Evolutionary conservation across 345 rosid genomes (phyloP).

Genomic region (Excoecaria cochinchinensis): DNA sequence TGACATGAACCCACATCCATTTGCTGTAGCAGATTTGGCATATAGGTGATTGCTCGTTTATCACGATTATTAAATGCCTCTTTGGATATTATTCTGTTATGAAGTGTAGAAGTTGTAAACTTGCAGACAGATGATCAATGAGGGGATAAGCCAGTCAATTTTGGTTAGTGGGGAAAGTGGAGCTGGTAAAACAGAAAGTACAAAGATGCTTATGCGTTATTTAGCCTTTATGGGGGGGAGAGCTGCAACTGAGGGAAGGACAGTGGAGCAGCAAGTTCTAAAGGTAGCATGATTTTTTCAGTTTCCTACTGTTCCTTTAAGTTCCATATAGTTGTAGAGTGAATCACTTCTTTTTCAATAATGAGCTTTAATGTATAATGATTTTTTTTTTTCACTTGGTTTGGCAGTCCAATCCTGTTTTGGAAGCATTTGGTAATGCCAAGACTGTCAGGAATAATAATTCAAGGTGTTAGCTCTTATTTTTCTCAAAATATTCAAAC

Average conservation of each 20-base stretch:
- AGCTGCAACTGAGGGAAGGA: constrained; percentile 79
- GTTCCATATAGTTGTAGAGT: constrained; percentile 8
- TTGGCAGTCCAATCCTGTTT: constrained; percentile 96
- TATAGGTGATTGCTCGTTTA: constrained; percentile 57
- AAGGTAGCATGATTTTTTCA: constrained; percentile 50
- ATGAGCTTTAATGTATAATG: constrained; percentile 9
- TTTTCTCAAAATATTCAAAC: not conserved
- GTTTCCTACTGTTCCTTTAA: constrained; percentile 7
- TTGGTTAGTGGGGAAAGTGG: constrained; percentile 99
- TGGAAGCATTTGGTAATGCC: constrained; percentile 99
- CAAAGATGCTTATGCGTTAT: constrained; percentile 92
- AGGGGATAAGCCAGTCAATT: constrained; percentile 83
- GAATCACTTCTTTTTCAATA: constrained; percentile 5
- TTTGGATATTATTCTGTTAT: constrained; percentile 1
- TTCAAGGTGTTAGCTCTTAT: constrained; percentile 60
- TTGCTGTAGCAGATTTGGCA: constrained; percentile 97
- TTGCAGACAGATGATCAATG: constrained; percentile 84
- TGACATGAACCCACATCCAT: constrained; percentile 94
- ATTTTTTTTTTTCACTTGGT: constrained; percentile 10
- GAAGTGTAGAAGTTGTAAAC: not conserved
- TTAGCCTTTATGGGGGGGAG: constrained; percentile 99
- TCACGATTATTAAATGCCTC: constrained; percentile 15
- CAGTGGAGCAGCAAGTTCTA: constrained; percentile 94
- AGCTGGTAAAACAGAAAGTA: constrained; percentile 98
- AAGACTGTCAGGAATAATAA: constrained; percentile 94